Evolutionary conservation across 1,284 basidiomycete genomes (phyloP).

Genomic region (Megacollybia platyphylla): DNA sequence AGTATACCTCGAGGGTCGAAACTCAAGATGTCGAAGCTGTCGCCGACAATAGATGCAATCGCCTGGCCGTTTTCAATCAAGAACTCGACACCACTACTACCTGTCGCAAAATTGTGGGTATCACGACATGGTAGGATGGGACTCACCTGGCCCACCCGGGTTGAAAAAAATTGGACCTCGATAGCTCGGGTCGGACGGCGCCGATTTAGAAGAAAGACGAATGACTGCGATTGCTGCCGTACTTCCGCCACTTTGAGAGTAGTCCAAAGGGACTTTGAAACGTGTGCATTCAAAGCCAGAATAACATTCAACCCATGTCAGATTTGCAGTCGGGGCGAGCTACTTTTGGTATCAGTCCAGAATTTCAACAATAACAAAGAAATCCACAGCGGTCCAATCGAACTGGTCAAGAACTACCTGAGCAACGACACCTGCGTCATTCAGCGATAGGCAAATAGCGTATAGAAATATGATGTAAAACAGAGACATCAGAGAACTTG

Average conservation of each 20-base stretch:
- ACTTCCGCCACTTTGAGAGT: slow-evolving; percentile 13
- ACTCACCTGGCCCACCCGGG: slow-evolving; percentile 34
- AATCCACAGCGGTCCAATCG: too few species aligned
- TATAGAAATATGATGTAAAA: too few species aligned
- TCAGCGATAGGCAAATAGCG: too few species aligned
- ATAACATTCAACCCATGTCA: neutral
- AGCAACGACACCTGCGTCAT: too few species aligned
- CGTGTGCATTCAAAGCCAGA: neutral
- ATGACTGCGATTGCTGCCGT: slow-evolving; percentile 24
- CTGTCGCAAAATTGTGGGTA: too few species aligned
- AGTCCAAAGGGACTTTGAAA: neutral
- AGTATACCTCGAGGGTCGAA: slow-evolving; percentile 31
- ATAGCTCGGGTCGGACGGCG: slow-evolving; percentile 16
- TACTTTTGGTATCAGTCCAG: neutral
- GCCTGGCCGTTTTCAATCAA: slow-evolving; percentile 14
- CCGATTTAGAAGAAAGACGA: slow-evolving; percentile 13
- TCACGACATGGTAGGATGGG: too few species aligned
- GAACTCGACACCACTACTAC: slow-evolving; percentile 22
- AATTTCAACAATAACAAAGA: too few species aligned
- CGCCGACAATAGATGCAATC: slow-evolving; percentile 23
- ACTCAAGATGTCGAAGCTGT: slow-evolving; percentile 32
- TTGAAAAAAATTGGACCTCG: slow-evolving; percentile 35
- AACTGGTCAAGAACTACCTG: too few species aligned
- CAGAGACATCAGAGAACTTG: too few species aligned
- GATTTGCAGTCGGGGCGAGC: neutral